Percentiles rank a stretch among this genome's conserved stretches.
phyloP scores from a whole-genome alignment of 1,139 yeast species.

The Magnusiomyces sp. region DNA sequence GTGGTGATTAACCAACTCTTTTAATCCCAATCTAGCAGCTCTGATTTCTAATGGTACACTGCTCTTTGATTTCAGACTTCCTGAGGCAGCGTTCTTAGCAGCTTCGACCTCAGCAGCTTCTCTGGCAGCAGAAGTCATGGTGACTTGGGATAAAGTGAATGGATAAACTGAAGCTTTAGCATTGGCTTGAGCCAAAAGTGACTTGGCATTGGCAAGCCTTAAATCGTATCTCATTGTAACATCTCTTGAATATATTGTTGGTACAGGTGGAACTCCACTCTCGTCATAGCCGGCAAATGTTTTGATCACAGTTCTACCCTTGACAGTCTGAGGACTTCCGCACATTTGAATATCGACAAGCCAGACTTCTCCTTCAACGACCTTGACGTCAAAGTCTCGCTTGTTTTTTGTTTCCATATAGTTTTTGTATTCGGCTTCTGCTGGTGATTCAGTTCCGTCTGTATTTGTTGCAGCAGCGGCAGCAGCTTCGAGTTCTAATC shows the following conservation, averaged over 20 bases:
- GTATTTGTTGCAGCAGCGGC: slow-evolving; percentile 9
- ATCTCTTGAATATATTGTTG: slow-evolving; percentile 78
- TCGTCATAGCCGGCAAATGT: slow-evolving; percentile 27
- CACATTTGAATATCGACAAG: slow-evolving; percentile 75
- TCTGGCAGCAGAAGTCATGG: slow-evolving; percentile 16
- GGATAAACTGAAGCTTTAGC: slow-evolving; percentile 78
- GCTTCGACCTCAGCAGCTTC: slow-evolving; percentile 2
- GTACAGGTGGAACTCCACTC: slow-evolving; percentile 28
- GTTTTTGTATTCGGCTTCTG: neutral
- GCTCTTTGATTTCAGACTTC: no score
- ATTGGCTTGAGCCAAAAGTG: slow-evolving; percentile 62
- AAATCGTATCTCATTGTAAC: slow-evolving; percentile 70
- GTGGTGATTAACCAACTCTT: slow-evolving; percentile 75
- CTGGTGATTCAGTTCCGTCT: slow-evolving; percentile 16
- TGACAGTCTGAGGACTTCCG: slow-evolving; percentile 38
- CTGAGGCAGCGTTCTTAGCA: neutral
- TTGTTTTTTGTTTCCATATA: neutral
- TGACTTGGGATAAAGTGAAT: slow-evolving; percentile 51
- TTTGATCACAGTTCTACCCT: slow-evolving; percentile 23
- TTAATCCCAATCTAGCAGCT: slow-evolving; percentile 64
- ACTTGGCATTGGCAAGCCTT: slow-evolving; percentile 67
- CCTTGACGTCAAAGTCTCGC: slow-evolving; percentile 46
- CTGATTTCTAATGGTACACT: slow-evolving; percentile 19
- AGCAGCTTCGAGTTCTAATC: slow-evolving; percentile 4
- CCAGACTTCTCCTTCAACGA: slow-evolving; percentile 79